These are phyloP conservation scores for Pseudocercospora eumusae DNA, from an alignment of 2,329 filamentous ascomycete genomes.

Conservation along the genomic window DNA sequence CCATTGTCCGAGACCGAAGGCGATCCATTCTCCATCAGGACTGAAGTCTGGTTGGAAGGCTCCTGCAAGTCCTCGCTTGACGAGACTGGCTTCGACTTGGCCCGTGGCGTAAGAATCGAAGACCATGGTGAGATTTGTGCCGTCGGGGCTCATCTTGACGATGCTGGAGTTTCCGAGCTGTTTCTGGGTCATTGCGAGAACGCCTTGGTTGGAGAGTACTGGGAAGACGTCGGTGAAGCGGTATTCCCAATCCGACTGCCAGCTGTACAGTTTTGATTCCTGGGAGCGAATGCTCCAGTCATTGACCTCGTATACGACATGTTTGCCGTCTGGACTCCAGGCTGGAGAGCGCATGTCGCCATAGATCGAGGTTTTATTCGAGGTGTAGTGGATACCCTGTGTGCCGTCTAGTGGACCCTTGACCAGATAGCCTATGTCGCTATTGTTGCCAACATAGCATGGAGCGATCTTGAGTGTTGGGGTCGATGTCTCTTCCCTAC, in stretches of 20 bases:
- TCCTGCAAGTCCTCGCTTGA: slow-evolving; percentile 16
- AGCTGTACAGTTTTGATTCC: slow-evolving; percentile 19
- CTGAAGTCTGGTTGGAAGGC: slow-evolving; percentile 21
- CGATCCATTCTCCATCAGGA: slow-evolving; percentile 13
- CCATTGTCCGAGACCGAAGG: slow-evolving; percentile 21
- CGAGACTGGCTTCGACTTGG: slow-evolving; percentile 12
- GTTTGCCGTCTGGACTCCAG: slow-evolving; percentile 17
- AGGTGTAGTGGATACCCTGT: slow-evolving; percentile 14
- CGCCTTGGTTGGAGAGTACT: slow-evolving; percentile 15
- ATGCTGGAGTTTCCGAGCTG: slow-evolving; percentile 18
- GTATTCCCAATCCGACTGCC: slow-evolving; percentile 25
- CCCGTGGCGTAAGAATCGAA: slow-evolving; percentile 15
- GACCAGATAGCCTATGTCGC: slow-evolving; percentile 19
- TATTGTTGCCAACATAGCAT: slow-evolving; percentile 13
- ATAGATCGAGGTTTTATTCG: not conserved
- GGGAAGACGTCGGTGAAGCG: slow-evolving; percentile 24
- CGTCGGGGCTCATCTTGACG: slow-evolving; percentile 17
- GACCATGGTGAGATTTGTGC: slow-evolving; percentile 7
- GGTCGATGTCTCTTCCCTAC: slow-evolving; percentile 13
- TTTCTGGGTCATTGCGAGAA: slow-evolving; percentile 21
- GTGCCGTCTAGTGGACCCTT: slow-evolving; percentile 13
- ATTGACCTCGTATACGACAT: slow-evolving; percentile 20
- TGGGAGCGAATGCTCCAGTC: slow-evolving; percentile 14
- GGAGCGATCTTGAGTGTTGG: slow-evolving; percentile 18
- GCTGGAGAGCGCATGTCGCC: slow-evolving; percentile 17